Evolutionary conservation across 1,284 basidiomycete species (phyloP).

Genomic region (Sphagnurus paluster): DNA sequence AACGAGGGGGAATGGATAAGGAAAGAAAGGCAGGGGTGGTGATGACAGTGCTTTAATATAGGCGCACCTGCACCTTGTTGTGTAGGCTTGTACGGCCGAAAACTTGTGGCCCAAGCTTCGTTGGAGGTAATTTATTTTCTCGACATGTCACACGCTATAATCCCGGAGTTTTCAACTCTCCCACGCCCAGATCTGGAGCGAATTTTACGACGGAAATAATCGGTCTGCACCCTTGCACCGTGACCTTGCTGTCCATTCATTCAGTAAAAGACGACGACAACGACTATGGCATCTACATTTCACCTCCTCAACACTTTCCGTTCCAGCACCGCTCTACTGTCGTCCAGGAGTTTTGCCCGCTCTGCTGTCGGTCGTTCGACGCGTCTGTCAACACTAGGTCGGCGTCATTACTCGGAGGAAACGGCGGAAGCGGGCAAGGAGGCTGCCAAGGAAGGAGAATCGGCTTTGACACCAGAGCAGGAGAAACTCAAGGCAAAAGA

Average conservation of each 20-base stretch:
- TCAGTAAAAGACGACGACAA: slow-evolving; percentile 11
- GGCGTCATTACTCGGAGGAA: slow-evolving; percentile 56
- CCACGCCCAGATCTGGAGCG: slow-evolving; percentile 9
- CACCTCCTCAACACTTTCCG: slow-evolving; percentile 54
- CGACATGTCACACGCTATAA: slow-evolving; percentile 1
- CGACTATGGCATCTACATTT: slow-evolving; percentile 36
- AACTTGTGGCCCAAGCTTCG: too few relatives aligned
- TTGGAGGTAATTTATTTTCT: slow-evolving; percentile 6
- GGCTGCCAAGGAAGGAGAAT: slow-evolving; percentile 25
- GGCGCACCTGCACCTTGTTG: slow-evolving; percentile 17
- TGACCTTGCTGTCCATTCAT: slow-evolving; percentile 4
- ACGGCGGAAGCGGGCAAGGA: slow-evolving; percentile 34
- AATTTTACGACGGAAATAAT: slow-evolving; percentile 22
- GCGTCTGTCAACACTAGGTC: slow-evolving; percentile 23
- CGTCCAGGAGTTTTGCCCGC: slow-evolving; percentile 45
- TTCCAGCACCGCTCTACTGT: slow-evolving; percentile 54
- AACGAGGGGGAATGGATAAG: slow-evolving; percentile 2
- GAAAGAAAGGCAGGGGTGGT: slow-evolving; percentile 1
- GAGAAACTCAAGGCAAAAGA: slow-evolving; percentile 73
- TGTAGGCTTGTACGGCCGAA: too few relatives aligned
- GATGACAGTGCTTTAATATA: slow-evolving; percentile 7
- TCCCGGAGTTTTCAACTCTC: slow-evolving; percentile 10
- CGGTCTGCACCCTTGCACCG: slow-evolving; percentile 8
- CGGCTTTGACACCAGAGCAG: slow-evolving; percentile 31
- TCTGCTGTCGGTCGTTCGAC: slow-evolving; percentile 30